phyloP scores from a whole-genome alignment of 441 rosid species.

The Biscutella laevigata region DNA sequence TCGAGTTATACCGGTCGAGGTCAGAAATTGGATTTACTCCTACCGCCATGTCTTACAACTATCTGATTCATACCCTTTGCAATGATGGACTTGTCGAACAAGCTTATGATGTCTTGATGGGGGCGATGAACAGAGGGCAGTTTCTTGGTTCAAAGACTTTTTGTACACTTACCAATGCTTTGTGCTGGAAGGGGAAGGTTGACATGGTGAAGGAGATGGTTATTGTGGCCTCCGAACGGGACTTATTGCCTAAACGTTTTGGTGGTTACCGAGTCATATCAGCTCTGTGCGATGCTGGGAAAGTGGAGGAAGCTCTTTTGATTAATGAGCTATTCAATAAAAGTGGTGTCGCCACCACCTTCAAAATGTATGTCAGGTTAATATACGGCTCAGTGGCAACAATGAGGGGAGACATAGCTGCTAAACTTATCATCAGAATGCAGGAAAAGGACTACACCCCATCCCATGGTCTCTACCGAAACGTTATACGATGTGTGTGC shows the following conservation, averaged over 20 bases:
- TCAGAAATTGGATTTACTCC: constrained; percentile 49
- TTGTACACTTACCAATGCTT: constrained; percentile 42
- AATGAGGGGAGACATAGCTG: constrained; percentile 52
- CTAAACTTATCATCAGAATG: constrained; percentile 64
- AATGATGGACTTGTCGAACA: constrained; percentile 35
- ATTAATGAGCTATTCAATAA: constrained; percentile 37
- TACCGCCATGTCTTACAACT: constrained; percentile 39
- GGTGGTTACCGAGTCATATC: constrained; percentile 37
- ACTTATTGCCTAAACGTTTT: constrained; percentile 32
- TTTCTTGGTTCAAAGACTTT: constrained; percentile 50
- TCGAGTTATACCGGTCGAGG: constrained; percentile 52
- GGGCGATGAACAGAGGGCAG: constrained; percentile 41
- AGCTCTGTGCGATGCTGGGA: constrained; percentile 46
- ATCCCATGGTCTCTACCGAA: constrained; percentile 29
- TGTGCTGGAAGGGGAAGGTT: constrained; percentile 54
- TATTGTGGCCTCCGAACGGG: constrained; percentile 31
- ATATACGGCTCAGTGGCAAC: constrained; percentile 43
- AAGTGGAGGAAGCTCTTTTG: constrained; percentile 53
- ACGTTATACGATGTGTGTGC: constrained; percentile 45
- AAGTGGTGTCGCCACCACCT: constrained; percentile 23
- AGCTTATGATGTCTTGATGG: constrained; percentile 49
- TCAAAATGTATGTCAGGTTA: constrained; percentile 31
- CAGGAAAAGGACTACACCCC: constrained; percentile 57
- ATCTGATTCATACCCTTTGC: constrained; percentile 60
- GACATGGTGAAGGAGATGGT: constrained; percentile 59